phyloP scores from a whole-genome alignment of 2,329 filamentous ascomycete species.

The Curvularia sp. region DNA sequence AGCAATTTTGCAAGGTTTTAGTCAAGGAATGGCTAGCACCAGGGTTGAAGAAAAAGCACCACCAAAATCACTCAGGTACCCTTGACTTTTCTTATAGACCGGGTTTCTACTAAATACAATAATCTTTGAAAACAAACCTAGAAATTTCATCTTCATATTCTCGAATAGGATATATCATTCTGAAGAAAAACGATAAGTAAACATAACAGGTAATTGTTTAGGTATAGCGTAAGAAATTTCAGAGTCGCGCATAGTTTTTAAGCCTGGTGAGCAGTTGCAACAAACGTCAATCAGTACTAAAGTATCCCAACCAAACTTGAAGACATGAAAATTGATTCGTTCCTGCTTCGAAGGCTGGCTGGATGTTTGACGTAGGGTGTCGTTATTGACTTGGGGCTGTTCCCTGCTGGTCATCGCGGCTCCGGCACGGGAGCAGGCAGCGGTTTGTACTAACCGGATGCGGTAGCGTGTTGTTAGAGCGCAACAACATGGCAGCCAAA shows the following conservation, averaged over 20 bases:
- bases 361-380: background rate
- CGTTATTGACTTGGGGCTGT: background rate
- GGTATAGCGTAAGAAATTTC: too few relatives aligned
- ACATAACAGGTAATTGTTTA: too few relatives aligned
- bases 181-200: too few relatives aligned
- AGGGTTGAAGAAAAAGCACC: too few relatives aligned
- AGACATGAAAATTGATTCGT: background rate
- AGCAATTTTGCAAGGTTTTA: background rate
- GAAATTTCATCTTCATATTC: too few relatives aligned
- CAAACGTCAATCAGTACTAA: background rate
- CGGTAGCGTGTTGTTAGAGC: conserved; percentile 27
- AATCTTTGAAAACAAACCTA: too few relatives aligned
- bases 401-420: background rate
- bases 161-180: too few relatives aligned
- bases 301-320: background rate
- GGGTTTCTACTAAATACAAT: too few relatives aligned
- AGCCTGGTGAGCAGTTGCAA: background rate
- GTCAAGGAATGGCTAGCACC: background rate
- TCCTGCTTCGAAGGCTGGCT: background rate
- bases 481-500: conserved; percentile 22
- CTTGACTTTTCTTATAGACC: too few relatives aligned
- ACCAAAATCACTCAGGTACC: too few relatives aligned
- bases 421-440: conserved; percentile 1
- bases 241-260: too few relatives aligned
- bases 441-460: conserved; percentile 19